Evolutionary conservation across 441 rosid genomes (phyloP).

Genomic region (Adansonia madagascariensis): DNA sequence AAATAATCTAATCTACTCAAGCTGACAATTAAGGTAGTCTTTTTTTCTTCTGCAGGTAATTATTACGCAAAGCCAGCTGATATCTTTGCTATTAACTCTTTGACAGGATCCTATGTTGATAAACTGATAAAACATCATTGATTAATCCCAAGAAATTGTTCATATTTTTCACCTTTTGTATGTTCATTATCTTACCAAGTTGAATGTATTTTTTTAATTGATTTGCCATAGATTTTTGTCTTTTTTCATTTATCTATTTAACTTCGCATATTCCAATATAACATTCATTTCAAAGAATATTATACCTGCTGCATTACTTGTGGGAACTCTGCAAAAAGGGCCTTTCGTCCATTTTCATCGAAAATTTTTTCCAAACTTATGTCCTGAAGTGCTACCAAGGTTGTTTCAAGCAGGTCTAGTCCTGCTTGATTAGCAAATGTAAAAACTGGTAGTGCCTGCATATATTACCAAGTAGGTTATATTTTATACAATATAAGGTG

Average conservation of each 20-base stretch:
- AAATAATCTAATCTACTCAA: background rate
- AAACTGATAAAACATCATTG: background rate
- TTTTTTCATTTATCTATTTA: background rate
- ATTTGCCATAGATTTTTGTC: background rate
- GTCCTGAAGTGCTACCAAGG: slow-evolving; percentile 71
- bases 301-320: slow-evolving; percentile 79
- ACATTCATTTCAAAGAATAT: background rate
- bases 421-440: slow-evolving; percentile 79
- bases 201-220: too few relatives aligned
- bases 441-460: slow-evolving; percentile 63
- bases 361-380: slow-evolving; percentile 69
- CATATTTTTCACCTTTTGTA: background rate
- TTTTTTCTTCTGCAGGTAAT: background rate
- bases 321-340: slow-evolving; percentile 65
- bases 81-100: background rate
- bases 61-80: background rate
- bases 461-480: slow-evolving; percentile 13
- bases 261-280: background rate
- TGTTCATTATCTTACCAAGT: background rate
- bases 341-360: slow-evolving; percentile 64
- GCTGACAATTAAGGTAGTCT: background rate
- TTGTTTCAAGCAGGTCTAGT: slow-evolving; percentile 80
- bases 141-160: background rate
- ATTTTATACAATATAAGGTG: background rate
- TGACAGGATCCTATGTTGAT: background rate